Percentiles rank a stretch among this genome's conserved stretches.
phyloP scores from a whole-genome alignment of 1,284 basidiomycete species.

The Vanrija pseudolonga region DNA sequence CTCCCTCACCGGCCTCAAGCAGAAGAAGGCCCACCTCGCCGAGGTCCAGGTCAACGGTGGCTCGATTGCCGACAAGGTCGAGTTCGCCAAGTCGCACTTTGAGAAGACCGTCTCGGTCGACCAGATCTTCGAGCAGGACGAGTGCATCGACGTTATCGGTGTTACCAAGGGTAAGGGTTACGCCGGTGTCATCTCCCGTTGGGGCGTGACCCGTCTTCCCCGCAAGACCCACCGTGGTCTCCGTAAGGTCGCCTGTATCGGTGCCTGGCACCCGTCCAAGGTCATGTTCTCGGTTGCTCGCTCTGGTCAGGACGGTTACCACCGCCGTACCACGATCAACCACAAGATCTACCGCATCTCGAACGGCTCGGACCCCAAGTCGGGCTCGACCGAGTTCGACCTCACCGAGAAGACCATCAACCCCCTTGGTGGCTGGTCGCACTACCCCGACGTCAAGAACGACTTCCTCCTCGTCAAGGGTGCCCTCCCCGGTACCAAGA shows the following conservation, averaged over 20 bases:
- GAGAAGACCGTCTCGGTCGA: conserved; percentile 91
- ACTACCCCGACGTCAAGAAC: conserved; percentile 98
- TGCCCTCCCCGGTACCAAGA: conserved; percentile 90
- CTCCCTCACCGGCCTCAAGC: conserved; percentile 92
- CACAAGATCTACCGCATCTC: conserved; percentile 84
- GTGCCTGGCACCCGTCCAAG: conserved; percentile 98
- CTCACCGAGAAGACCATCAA: conserved; percentile 93
- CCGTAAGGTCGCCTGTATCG: conserved; percentile 99
- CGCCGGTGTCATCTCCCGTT: conserved; percentile 98
- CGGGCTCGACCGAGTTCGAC: conserved; percentile 91
- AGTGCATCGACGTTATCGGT: conserved; percentile 94
- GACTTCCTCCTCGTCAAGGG: conserved; percentile 97
- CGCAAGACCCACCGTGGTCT: conserved; percentile 99
- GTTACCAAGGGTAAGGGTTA: conserved; percentile 99
- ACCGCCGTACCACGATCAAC: conserved; percentile 95
- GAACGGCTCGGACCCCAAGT: conserved; percentile 70
- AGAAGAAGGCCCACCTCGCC: conserved; percentile 99
- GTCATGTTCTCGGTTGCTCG: conserved; percentile 99
- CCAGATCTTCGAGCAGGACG: conserved; percentile 91
- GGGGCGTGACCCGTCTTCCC: conserved; percentile 97
- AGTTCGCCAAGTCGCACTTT: conserved; percentile 90
- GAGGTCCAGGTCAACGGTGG: conserved; percentile 99
- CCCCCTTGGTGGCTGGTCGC: conserved; percentile 96
- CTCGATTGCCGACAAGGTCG: conserved; percentile 94
- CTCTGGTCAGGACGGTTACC: conserved; percentile 99